phyloP scores from a whole-genome alignment of 768 basidiomycete species.

The Phlegmacium glaucopus region DNA sequence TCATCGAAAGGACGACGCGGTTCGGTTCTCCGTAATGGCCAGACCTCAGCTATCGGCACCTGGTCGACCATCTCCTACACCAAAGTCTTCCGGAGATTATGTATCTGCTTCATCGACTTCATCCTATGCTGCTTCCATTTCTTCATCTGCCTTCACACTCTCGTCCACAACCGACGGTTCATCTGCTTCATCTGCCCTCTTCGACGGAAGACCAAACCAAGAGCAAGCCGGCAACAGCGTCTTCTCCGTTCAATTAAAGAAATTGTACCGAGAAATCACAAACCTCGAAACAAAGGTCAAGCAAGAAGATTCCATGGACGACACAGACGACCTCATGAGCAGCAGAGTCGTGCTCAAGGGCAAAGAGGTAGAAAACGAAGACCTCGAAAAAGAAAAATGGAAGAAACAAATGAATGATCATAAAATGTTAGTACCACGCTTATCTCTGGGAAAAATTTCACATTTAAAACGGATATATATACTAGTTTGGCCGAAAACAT shows the following conservation, averaged over 20 bases:
- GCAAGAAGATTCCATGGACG: conserved; percentile 55
- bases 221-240: conserved; percentile 62
- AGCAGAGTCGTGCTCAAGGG: conserved; percentile 41
- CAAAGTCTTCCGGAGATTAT: conserved; percentile 65
- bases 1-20: conserved; percentile 87
- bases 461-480: no score
- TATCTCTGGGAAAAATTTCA: conserved; percentile 1
- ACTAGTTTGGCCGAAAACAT: conserved; percentile 84
- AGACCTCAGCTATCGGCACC: conserved; percentile 36
- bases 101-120: conserved; percentile 74
- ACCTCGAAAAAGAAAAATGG: conserved; percentile 76
- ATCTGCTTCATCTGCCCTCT: conserved; percentile 66
- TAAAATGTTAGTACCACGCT: conserved; percentile 62
- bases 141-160: conserved; percentile 68
- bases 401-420: conserved; percentile 70
- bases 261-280: conserved; percentile 79
- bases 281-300: conserved; percentile 74
- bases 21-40: conserved; percentile 70
- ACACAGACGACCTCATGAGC: conserved; percentile 43
- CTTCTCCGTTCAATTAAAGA: conserved; percentile 74
- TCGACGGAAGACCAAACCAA: conserved; percentile 46
- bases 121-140: conserved; percentile 65
- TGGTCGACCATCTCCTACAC: conserved; percentile 45
- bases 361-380: conserved; percentile 45
- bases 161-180: conserved; percentile 78